Base-by-base conservation (phyloP, 2,329 filamentous ascomycete genomes). In the Arthroderma sp. region DNA sequence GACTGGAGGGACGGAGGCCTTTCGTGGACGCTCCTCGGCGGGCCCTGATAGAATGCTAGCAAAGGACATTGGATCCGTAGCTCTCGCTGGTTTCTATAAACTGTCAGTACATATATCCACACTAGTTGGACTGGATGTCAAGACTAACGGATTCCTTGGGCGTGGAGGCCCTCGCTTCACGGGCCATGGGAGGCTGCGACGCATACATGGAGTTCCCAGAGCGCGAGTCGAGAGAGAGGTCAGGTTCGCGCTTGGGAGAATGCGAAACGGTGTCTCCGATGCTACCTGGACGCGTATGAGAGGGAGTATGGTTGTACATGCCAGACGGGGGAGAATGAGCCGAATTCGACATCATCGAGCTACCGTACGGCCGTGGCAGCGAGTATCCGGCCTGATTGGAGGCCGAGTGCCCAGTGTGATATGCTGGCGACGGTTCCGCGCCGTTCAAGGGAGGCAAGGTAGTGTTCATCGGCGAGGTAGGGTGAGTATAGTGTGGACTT, bases 1-100 rank as follows among this genome's bases (percentile, higher is more conserved):
- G 5, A 15, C 66, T 19, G 73, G 66, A 1, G 74, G 74, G 33
- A 77, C 76, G 44, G 74, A 76, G 11, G 73, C 68, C 63, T 75
- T 79, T 6, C 79, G 77, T 39, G 70, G 65, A 62, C 67, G 71
- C 15, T 81, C 78, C 56, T 86, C 83, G 57, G 89, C 85, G 57
- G 87, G 80, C 63, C 82, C 90, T 2, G 89, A 91, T 44, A 97
- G 84, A 59, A 97, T 94, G 69, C 91, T 96, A 63, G 89, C 93
- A 67, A 97, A 93, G 4, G 91, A 93, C 91, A 96, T 96, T 56
- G 91, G 87, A 69, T 95, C 87, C 59, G 86, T 85, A 41, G 85
- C 79, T 69, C 90, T 84, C 63, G 82, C 83, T 1, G 86, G 81
- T 54, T 86, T 86, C 81, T 90, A 70, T 37, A 63, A 53, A 58